A percentile compares a stretch with the other conserved stretches of the same genome.
Evolutionary conservation across 148 eudicot genomes (phyloP).

Genomic region (Dianthus caryophyllus): DNA sequence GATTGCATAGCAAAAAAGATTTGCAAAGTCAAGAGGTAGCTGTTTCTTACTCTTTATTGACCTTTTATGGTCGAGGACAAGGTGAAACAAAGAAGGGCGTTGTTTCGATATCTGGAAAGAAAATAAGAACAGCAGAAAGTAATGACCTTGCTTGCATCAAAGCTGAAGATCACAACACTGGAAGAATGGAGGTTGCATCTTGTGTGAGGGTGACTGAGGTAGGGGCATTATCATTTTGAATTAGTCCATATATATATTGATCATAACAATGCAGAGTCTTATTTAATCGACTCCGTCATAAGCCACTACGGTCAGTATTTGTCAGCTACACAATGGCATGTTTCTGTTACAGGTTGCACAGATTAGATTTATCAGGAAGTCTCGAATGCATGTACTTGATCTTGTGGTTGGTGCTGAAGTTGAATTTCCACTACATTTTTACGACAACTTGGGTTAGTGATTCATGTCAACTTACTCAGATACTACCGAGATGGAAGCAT

Average conservation of each 20-base stretch:
- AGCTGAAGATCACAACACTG: conserved; percentile 65
- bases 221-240: conserved; percentile 9
- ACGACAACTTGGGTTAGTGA: conserved; percentile 52
- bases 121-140: conserved; percentile 53
- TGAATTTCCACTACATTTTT: conserved; percentile 49
- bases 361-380: conserved; percentile 49
- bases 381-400: conserved; percentile 33
- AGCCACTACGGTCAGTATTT: neutral
- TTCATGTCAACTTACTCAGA: neutral
- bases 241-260: neutral
- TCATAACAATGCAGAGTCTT: neutral
- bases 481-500: conserved; percentile 9
- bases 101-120: conserved; percentile 51
- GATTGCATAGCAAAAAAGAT: conserved; percentile 37
- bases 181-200: conserved; percentile 70
- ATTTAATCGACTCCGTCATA: neutral
- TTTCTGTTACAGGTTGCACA: conserved; percentile 53
- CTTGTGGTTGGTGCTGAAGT: conserved; percentile 69
- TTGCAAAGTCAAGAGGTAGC: conserved; percentile 38
- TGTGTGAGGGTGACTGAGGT: conserved; percentile 87
- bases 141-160: conserved; percentile 63
- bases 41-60: conserved; percentile 60
- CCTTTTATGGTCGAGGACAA: conserved; percentile 33
- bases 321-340: conserved; percentile 3
- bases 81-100: conserved; percentile 39